Conservation (phyloP, 1,284 basidiomycete species). For the Leccinum fuscescens region DNA sequence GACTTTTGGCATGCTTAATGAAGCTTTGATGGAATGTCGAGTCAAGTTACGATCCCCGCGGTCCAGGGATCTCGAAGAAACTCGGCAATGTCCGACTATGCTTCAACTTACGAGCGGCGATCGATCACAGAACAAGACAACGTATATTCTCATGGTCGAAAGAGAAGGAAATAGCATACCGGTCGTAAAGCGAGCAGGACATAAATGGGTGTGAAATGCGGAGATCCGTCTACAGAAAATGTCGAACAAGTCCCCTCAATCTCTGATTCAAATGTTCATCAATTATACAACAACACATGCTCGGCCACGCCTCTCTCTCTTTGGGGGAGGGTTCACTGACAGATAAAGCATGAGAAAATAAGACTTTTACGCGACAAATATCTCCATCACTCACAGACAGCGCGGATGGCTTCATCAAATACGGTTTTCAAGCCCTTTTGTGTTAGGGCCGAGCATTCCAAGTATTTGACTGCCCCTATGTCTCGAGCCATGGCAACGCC, state of each 20-base stretch:
- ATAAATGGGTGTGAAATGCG: conserved; percentile 60
- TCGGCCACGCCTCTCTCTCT: conserved; percentile 50
- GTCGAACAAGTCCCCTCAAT: conserved; percentile 18
- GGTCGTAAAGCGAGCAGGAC: conserved; percentile 48
- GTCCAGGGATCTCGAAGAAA: too few species aligned
- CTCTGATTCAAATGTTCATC: conserved; percentile 13
- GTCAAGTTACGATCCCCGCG: neutral
- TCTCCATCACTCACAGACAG: conserved; percentile 68
- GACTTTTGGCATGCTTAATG: conserved; percentile 24
- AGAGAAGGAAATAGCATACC: conserved; percentile 28
- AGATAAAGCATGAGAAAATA: conserved; percentile 12
- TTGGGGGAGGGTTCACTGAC: conserved; percentile 72
- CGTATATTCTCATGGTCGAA: conserved; percentile 22
- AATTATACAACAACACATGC: conserved; percentile 73
- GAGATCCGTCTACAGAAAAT: conserved; percentile 32
- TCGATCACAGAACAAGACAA: conserved; percentile 5
- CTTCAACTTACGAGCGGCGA: neutral
- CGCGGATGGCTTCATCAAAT: conserved; percentile 94
- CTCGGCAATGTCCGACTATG: too few species aligned
- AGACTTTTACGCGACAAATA: conserved; percentile 7
- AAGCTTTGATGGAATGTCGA: neutral
- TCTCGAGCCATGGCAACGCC: conserved; percentile 91
- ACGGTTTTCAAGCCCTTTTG: conserved; percentile 98
- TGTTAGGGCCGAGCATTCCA: conserved; percentile 96
- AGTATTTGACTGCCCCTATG: conserved; percentile 93